Conservation (phyloP, 371 early-diverging fungal genomes). For the Apophysomyces elegans region DNA sequence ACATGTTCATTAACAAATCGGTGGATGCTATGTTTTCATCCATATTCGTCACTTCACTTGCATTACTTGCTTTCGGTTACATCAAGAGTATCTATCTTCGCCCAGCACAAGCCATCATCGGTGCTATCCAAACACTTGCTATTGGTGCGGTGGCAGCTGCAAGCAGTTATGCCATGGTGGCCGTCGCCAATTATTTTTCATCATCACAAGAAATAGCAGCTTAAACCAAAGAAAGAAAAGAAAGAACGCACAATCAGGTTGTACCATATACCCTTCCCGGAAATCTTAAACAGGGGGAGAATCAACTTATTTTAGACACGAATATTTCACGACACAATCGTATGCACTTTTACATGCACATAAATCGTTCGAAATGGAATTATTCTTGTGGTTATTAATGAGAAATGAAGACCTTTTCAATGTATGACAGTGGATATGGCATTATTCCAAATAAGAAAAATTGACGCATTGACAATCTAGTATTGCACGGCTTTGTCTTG, state of each 20-base stretch:
- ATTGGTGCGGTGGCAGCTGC: slow-evolving; percentile 73
- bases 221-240: neutral
- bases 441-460: no score
- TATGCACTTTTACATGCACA: no score
- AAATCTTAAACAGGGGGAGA: neutral
- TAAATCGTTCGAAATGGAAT: no score
- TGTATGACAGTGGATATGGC: no score
- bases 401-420: no score
- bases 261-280: neutral
- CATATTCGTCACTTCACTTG: slow-evolving; percentile 56
- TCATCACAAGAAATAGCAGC: neutral
- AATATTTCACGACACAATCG: no score
- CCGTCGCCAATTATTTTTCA: slow-evolving; percentile 26
- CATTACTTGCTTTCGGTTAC: slow-evolving; percentile 69
- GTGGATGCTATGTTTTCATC: slow-evolving; percentile 55
- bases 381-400: no score
- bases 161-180: slow-evolving; percentile 54
- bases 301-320: neutral
- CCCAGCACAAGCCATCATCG: slow-evolving; percentile 47
- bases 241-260: no score
- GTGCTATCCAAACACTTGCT: slow-evolving; percentile 62
- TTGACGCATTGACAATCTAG: no score
- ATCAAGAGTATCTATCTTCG: slow-evolving; percentile 63
- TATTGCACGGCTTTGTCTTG: no score
- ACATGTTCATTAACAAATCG: slow-evolving; percentile 54